These are phyloP conservation scores for Aspergillus panamensis DNA, from an alignment of 495 filamentous ascomycete genomes.

Conservation along the genomic window DNA sequence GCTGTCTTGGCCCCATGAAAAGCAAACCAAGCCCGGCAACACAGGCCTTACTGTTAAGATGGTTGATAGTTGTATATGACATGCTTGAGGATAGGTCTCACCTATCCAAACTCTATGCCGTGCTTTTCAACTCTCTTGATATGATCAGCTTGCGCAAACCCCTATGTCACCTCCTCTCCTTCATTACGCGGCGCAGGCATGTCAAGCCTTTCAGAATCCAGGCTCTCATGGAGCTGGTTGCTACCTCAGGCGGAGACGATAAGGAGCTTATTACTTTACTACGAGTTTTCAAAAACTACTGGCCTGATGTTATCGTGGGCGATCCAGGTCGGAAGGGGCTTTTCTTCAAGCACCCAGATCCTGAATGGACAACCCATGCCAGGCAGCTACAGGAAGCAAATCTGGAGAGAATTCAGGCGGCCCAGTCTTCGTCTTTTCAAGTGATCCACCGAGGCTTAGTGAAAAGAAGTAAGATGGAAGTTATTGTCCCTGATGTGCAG, in stretches of 20 bases:
- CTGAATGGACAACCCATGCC: slow-evolving; percentile 70
- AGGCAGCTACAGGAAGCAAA: slow-evolving; percentile 62
- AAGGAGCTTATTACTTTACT: slow-evolving; percentile 74
- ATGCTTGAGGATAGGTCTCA: slow-evolving; percentile 61
- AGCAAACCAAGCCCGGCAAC: slow-evolving; percentile 69
- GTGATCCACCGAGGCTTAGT: slow-evolving; percentile 42
- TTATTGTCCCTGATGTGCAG: slow-evolving; percentile 64
- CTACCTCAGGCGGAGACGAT: slow-evolving; percentile 53
- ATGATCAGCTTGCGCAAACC: slow-evolving; percentile 57
- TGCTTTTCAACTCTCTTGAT: slow-evolving; percentile 81
- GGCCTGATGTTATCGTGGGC: slow-evolving; percentile 82
- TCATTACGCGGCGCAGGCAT: slow-evolving; percentile 81
- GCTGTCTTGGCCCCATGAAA: slow-evolving; percentile 72
- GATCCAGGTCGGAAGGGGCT: slow-evolving; percentile 43
- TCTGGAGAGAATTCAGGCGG: slow-evolving; percentile 28
- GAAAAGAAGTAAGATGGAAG: slow-evolving; percentile 46
- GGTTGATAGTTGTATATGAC: slow-evolving; percentile 77
- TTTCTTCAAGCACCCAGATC: slow-evolving; percentile 65
- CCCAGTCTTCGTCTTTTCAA: slow-evolving; percentile 38
- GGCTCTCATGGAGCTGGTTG: slow-evolving; percentile 59
- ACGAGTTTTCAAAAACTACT: slow-evolving; percentile 82
- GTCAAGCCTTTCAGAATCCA: slow-evolving; percentile 85
- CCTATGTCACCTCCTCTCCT: slow-evolving; percentile 77
- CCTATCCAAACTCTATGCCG: slow-evolving; percentile 67
- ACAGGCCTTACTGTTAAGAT: slow-evolving; percentile 68